A percentile compares a stretch with the other conserved stretches of the same genome.
Conservation (phyloP, 305 asterid genomes). For the Fraxinus dipetala region DNA sequence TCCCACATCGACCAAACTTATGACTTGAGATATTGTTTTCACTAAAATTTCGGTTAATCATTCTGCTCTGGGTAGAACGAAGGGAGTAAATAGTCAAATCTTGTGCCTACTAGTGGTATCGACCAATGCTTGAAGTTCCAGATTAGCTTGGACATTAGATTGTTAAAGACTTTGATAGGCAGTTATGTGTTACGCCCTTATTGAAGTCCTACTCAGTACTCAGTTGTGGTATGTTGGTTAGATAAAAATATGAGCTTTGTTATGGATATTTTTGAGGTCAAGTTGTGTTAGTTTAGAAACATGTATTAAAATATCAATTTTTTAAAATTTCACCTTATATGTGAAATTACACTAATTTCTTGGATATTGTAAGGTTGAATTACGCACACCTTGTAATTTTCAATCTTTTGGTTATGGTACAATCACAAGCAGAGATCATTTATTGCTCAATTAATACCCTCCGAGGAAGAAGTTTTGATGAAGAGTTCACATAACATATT, state of each 20-base stretch:
- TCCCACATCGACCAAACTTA: background rate
- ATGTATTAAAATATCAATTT: background rate
- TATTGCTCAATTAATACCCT: background rate
- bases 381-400: too few relatives aligned
- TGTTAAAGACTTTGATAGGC: background rate
- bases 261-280: background rate
- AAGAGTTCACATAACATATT: background rate
- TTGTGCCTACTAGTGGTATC: background rate
- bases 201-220: background rate
- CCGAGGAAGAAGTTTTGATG: background rate
- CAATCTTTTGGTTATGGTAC: background rate
- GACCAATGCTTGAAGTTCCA: background rate
- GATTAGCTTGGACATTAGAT: background rate
- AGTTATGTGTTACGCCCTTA: background rate
- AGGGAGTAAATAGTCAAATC: background rate
- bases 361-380: background rate
- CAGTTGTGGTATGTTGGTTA: background rate
- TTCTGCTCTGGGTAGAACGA: background rate
- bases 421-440: background rate
- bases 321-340: background rate
- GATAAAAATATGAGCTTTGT: too few relatives aligned
- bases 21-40: background rate
- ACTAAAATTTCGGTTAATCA: background rate
- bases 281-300: background rate
- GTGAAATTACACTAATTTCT: background rate